Base-by-base conservation (phyloP, 192 early-diverging fungal species). In the Mortierella hygrophila region DNA sequence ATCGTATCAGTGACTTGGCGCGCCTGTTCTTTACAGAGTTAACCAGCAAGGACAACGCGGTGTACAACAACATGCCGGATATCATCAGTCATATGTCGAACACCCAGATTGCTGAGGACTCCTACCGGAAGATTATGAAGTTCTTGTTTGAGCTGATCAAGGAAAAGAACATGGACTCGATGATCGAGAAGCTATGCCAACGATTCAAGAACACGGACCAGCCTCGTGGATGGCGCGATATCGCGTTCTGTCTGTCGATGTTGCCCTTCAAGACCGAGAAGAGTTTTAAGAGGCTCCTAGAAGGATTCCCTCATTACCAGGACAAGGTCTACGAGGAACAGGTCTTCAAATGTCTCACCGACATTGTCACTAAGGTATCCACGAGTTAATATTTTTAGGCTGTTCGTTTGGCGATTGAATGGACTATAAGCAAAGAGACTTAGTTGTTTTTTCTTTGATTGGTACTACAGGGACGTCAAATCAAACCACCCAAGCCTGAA, bases 61-160 rank as follows among this genome's bases (percentile, higher is more conserved):
- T 99, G 29, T 99, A 99, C 91, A 99, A 99, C 89, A 99, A 99
- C 87, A 90, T 99, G 82, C 97, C 98, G 1, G 99, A 99, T 89
- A 99, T 99, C 54, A 98, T 99, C 83, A 96, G 94, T 80, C 98
- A 97, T 78, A 89, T 99, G 76, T 96, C 95, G 21, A 92, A 91
- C 65, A 81, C 91, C 87, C 83, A 76, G 92, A 93, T 99, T 35
- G 89, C 93, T 65, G 98, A 99, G 87, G 94, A 94, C 42, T 90
- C 90, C 47, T 99, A 98, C 90, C 91, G 89, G 32, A 93, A 91
- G 65, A 97, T 99, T 69, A 98, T 99, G 96, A 94, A 96, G 82
- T 99, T 97, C 90, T 84, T 99, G 37, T 97, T 99, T 82, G 95
- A 96, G 21, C 97, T 99, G 88, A 96, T 98, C 88, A 96, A 98